Percentiles rank a stretch among this genome's conserved stretches.
These are phyloP conservation scores for Colletotrichum simmondsii DNA, from an alignment of 2,329 filamentous ascomycete genomes.

Conservation along the genomic window DNA sequence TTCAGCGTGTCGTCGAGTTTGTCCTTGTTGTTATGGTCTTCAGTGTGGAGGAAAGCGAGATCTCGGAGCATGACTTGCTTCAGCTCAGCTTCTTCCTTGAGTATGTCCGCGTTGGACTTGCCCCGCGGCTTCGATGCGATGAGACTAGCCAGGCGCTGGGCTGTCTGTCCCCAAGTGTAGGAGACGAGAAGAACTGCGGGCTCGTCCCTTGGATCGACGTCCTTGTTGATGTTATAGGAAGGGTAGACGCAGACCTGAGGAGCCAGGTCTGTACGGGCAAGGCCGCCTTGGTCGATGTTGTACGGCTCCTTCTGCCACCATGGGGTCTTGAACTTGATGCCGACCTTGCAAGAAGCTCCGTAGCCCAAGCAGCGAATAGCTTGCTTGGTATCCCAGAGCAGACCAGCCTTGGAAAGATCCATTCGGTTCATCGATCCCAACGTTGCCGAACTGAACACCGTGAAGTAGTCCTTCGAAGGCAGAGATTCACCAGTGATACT, in stretches of 20 bases:
- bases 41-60: not conserved
- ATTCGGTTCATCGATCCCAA: slow-evolving; percentile 42
- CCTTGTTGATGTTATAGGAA: slow-evolving; percentile 40
- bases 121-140: not conserved
- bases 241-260: slow-evolving; percentile 44
- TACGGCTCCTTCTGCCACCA: slow-evolving; percentile 43
- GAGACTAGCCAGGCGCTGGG: slow-evolving; percentile 40
- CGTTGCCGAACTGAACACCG: slow-evolving; percentile 44
- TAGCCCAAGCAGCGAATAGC: slow-evolving; percentile 44
- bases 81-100: too few relatives aligned
- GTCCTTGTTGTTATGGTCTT: not conserved
- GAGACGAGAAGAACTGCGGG: slow-evolving; percentile 45
- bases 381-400: slow-evolving; percentile 10
- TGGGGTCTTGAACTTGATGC: slow-evolving; percentile 45
- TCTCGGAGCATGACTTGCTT: too few relatives aligned
- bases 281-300: slow-evolving; percentile 5
- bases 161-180: slow-evolving; percentile 47
- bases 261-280: slow-evolving; percentile 39
- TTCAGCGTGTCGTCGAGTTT: not conserved
- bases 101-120: not conserved
- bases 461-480: slow-evolving; percentile 34
- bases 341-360: slow-evolving; percentile 45
- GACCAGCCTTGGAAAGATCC: slow-evolving; percentile 34
- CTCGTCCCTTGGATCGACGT: slow-evolving; percentile 29
- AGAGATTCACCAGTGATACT: too few relatives aligned